Base-by-base conservation (phyloP, 768 basidiomycete species). In the Leucocoprinus birnbaumii region DNA sequence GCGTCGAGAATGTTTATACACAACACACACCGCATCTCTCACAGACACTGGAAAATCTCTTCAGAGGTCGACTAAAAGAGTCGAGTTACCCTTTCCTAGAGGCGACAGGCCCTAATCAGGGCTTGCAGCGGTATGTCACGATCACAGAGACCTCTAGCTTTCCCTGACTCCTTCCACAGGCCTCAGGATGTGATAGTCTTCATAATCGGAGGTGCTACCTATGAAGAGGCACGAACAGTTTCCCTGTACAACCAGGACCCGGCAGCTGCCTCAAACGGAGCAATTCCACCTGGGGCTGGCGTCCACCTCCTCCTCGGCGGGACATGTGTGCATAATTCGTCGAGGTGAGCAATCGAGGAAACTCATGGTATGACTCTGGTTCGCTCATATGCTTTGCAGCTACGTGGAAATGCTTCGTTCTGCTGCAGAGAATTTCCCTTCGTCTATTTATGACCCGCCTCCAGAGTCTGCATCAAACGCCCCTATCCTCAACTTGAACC, bases 1-100 rank as follows among this genome's bases (percentile, higher is more conserved):
- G 97, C 2, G 96, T 98, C 3, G 97, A 99, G 71, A 99, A 99
- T 63, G 95, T 98, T 14, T 99, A 98, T 67, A 99, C 94, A 53
- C 97, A 98, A 62, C 97, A 98, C 63, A 86, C 85, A 14, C 97
- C 97, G 6, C 94, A 95, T 69, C 76, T 99, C 4, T 86, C 89
- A 1, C 89, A 97, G 65, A 98, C 96, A 2, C 71, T 98, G 14
- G 97, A 99, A 63, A 80, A 89, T 50, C 71, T 99, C 3, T 81
- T 95, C 63, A 92, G 85, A 66, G 95, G 94, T 9, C 79, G 88
- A 51, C 70, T 99, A 56, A 86, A 83, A 61, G 97, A 99, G 60
- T 80, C 85, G 2, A 94, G 84, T 57, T 92, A 98, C 69, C 94
- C 96, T 2, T 98, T 94, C 76, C 62, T 94, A 5, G 86, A 88